phyloP scores from a whole-genome alignment of 2,329 filamentous ascomycete species.

The Claviceps pusilla region DNA sequence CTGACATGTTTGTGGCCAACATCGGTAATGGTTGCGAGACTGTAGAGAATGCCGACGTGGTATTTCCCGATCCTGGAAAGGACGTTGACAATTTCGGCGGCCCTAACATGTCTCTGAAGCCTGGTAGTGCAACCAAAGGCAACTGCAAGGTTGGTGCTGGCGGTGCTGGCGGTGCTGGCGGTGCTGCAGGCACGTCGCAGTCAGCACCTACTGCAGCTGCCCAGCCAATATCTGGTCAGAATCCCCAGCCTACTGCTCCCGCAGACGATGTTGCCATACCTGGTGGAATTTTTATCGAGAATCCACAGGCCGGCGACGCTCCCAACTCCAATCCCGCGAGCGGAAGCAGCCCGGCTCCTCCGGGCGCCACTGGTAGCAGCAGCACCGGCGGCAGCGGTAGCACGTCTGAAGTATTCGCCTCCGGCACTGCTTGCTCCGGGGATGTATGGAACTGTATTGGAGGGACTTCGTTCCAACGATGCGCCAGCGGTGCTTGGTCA shows the following conservation, averaged over 20 bases:
- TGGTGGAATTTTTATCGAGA: slow-evolving; percentile 23
- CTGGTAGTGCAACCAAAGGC: slow-evolving; percentile 1
- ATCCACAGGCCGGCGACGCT: neutral
- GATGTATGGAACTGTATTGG: slow-evolving; percentile 40
- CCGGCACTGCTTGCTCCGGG: slow-evolving; percentile 33
- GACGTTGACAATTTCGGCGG: slow-evolving; percentile 35
- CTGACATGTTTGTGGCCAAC: slow-evolving; percentile 56
- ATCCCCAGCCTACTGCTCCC: neutral
- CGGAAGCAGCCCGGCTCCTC: slow-evolving; percentile 6
- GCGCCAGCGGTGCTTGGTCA: slow-evolving; percentile 38
- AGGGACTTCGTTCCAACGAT: slow-evolving; percentile 38
- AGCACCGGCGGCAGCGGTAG: slow-evolving; percentile 12
- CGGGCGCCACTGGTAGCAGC: neutral
- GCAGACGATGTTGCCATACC: slow-evolving; percentile 6
- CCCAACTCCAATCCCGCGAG: slow-evolving; percentile 7
- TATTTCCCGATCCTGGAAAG: slow-evolving; percentile 47
- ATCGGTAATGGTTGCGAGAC: slow-evolving; percentile 40
- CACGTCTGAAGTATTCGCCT: slow-evolving; percentile 18
- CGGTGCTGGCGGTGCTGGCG: slow-evolving; percentile 6
- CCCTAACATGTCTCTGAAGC: slow-evolving; percentile 15
- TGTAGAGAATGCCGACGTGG: slow-evolving; percentile 32
- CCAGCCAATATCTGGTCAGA: neutral
- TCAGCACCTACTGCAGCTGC: neutral
- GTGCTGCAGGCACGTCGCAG: slow-evolving; percentile 1
- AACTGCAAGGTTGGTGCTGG: slow-evolving; percentile 10